These are phyloP conservation scores for Scenedesmus sp. DNA, from an alignment of 163 green algal species.

Conservation along the genomic window DNA sequence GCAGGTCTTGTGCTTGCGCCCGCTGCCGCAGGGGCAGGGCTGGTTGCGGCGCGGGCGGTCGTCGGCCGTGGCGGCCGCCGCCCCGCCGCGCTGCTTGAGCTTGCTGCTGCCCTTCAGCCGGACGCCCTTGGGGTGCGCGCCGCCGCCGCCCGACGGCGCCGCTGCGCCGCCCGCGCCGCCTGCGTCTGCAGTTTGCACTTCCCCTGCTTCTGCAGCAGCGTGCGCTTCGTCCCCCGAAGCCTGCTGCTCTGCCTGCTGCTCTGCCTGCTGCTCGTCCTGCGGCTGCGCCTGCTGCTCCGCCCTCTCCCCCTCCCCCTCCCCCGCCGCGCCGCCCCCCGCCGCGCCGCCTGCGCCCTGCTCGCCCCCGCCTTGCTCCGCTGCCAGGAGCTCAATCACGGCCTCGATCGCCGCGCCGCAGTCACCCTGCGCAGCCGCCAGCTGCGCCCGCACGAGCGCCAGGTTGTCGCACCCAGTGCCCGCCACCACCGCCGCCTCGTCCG, in stretches of 20 bases:
- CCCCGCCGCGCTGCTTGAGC: slow-evolving; percentile 6
- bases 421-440: slow-evolving; percentile 46
- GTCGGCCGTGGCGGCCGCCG: too few species aligned
- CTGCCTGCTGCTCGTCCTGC: slow-evolving; percentile 9
- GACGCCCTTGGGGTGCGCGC: background rate
- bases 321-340: background rate
- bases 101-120: slow-evolving; percentile 5
- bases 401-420: slow-evolving; percentile 63
- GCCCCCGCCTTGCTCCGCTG: slow-evolving; percentile 21
- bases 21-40: slow-evolving; percentile 73
- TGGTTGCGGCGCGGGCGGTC: slow-evolving; percentile 72
- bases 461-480: slow-evolving; percentile 53
- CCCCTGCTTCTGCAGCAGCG: background rate
- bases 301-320: background rate
- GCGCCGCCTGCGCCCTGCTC: too few species aligned
- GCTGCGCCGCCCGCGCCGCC: background rate
- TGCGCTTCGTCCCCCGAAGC: background rate
- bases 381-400: slow-evolving; percentile 55
- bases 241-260: slow-evolving; percentile 12
- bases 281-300: slow-evolving; percentile 12
- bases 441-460: slow-evolving; percentile 40
- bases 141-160: background rate
- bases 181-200: background rate
- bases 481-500: slow-evolving; percentile 47
- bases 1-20: slow-evolving; percentile 78